These are phyloP conservation scores for Epichloe gansuensis DNA, from an alignment of 2,329 filamentous ascomycete genomes.

Conservation along the genomic window DNA sequence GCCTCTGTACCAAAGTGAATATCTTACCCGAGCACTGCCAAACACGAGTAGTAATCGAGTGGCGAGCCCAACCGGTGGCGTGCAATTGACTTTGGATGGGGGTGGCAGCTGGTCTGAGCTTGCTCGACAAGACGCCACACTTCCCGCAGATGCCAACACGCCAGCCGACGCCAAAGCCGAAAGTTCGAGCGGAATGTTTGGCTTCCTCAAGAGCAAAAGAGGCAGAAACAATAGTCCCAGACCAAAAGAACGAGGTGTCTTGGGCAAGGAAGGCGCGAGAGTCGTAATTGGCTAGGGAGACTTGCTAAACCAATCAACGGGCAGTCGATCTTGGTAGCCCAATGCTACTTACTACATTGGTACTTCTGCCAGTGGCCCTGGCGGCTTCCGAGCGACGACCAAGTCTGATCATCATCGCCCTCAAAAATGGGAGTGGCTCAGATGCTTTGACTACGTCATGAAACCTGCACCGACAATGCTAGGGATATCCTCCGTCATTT, in stretches of 20 bases:
- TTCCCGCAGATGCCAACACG: constrained; percentile 52
- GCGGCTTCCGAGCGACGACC: too few relatives aligned
- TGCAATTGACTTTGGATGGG: constrained; percentile 84
- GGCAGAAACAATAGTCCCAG: constrained; percentile 85
- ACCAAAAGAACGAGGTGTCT: constrained; percentile 80
- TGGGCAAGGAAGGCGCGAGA: constrained; percentile 89
- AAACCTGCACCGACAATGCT: too few relatives aligned
- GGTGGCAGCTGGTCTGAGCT: constrained; percentile 85
- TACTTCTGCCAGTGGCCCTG: too few relatives aligned
- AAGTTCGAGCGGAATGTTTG: constrained; percentile 70
- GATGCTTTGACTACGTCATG: too few relatives aligned
- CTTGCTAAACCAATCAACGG: too few relatives aligned
- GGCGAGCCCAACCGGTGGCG: constrained; percentile 65
- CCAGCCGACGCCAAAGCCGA: constrained; percentile 38
- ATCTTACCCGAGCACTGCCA: constrained; percentile 32
- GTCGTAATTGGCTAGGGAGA: constrained; percentile 53
- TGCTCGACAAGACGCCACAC: constrained; percentile 67
- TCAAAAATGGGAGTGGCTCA: too few relatives aligned
- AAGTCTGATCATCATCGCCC: too few relatives aligned
- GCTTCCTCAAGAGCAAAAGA: constrained; percentile 81
- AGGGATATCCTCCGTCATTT: too few relatives aligned
- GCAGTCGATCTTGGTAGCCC: too few relatives aligned
- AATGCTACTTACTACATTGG: too few relatives aligned
- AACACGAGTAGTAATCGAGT: constrained; percentile 55
- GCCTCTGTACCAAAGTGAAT: constrained; percentile 35